A percentile compares a stretch with the other conserved stretches of the same genome.
phyloP scores from a whole-genome alignment of 306 rosid species.

The Fragaria ananassa region DNA sequence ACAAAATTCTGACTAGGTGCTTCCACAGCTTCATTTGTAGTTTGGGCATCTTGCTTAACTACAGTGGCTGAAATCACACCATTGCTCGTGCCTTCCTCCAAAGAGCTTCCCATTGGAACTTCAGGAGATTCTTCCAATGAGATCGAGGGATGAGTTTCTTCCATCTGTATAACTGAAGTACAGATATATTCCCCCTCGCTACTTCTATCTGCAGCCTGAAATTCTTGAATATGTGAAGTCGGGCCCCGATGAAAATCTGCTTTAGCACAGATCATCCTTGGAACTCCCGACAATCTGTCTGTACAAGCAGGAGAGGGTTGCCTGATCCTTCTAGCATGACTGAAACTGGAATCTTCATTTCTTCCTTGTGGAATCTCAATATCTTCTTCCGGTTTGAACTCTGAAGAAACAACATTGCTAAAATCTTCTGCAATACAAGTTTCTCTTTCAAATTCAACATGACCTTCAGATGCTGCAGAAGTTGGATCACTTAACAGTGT shows the following conservation, averaged over 20 bases:
- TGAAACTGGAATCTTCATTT: conserved; percentile 19
- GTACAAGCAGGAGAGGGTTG: conserved; percentile 16
- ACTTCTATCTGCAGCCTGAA: conserved; percentile 11
- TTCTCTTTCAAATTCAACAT: conserved; percentile 9
- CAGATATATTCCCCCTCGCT: conserved; percentile 10
- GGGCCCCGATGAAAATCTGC: conserved; percentile 8
- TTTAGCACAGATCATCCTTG: conserved; percentile 23
- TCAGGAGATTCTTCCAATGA: conserved; percentile 36
- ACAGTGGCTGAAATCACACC: conserved; percentile 26
- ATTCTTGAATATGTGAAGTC: conserved; percentile 10
- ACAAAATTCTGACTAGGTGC: conserved; percentile 28
- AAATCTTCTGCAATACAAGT: background rate
- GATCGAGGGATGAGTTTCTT: conserved; percentile 29
- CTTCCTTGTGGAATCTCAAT: conserved; percentile 15
- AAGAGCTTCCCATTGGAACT: conserved; percentile 30
- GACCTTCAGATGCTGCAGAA: background rate
- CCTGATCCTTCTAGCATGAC: background rate
- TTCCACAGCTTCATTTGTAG: conserved; percentile 24
- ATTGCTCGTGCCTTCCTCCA: conserved; percentile 22
- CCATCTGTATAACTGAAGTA: conserved; percentile 19
- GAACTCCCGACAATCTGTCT: conserved; percentile 25
- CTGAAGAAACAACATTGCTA: conserved; percentile 14
- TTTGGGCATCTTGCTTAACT: conserved; percentile 31
- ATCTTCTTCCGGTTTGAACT: conserved; percentile 18
- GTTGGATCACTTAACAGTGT: conserved; percentile 10